Evolutionary conservation across 805 yeast genomes (phyloP), one percentile per base, ranked within the genome.

Genomic region (Sugiyamaella qingdaonensis): DNA sequence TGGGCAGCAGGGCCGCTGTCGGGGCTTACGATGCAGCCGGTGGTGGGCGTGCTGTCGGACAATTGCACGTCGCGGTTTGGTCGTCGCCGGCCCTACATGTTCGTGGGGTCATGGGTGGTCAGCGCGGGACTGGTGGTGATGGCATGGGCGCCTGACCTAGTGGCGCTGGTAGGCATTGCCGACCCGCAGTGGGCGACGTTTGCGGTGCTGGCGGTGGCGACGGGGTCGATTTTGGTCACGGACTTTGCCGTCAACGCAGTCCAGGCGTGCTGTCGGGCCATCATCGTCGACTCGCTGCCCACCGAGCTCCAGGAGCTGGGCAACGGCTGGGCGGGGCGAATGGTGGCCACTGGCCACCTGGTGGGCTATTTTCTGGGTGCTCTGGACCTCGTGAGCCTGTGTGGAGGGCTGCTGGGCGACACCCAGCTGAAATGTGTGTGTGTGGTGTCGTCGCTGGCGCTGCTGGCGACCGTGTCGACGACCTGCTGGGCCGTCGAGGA

Each of bases 1-100:
- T 83, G 88, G 88, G 73, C 81, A n/a, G 86, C 86, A 1, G 86
- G 88, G 1, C 88, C 88, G 0, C 60, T 81, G 11, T 78, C 84
- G 10, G 88, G 88, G 1, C 73, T 84, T 1, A 57, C 82, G 11
- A 84, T 85, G 5, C 87, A 82, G 64, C 88, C 88, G 0, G 68
- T 82, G 2, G 77, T 82, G 31, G 88, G 88, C 0, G 69, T 79
- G 10, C 60, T 80, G 47, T 78, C 84, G 49, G 88, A 83, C 62
- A 64, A 62, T 27, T 65, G 69, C 49, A 56, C 66, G 1, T 56
- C 57, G 35, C 35, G 37, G 14, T 59, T 57, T 36, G 88, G 88
- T 2, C 69, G 85, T 54, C 63, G 88, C 54, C 69, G 81, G 42
- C 85, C 85, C 1, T 82, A 78, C 58, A 77, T 83, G 58, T 60